Conservation (phyloP, 805 yeast genomes). For the Starmerella bombi region DNA sequence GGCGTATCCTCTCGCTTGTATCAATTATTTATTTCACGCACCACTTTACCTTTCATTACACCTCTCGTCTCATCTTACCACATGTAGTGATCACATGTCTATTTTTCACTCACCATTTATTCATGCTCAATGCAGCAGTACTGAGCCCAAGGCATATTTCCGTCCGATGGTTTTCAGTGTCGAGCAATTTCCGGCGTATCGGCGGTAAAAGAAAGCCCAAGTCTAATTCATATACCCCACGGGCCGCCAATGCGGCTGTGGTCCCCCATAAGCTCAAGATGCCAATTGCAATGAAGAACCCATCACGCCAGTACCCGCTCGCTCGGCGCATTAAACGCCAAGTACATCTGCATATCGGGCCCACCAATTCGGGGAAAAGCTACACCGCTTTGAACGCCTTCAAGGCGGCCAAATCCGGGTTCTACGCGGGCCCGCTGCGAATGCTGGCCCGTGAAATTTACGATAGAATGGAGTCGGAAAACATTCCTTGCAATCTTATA, state of each 20-base stretch:
- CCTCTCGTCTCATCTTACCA: too few relatives aligned
- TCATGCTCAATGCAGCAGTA: too few relatives aligned
- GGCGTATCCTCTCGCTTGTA: too few relatives aligned
- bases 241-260: too few relatives aligned
- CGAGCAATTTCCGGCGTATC: background rate
- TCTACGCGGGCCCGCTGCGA: constrained; percentile 89
- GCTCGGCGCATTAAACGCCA: constrained; percentile 71
- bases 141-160: too few relatives aligned
- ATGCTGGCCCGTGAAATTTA: constrained; percentile 82
- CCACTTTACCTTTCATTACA: too few relatives aligned
- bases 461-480: constrained; percentile 58
- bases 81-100: too few relatives aligned
- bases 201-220: background rate
- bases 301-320: constrained; percentile 70
- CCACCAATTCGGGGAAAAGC: constrained; percentile 94
- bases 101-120: too few relatives aligned
- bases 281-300: constrained; percentile 37
- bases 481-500: constrained; percentile 61
- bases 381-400: constrained; percentile 63
- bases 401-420: constrained; percentile 56
- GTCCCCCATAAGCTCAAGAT: background rate
- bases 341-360: constrained; percentile 89
- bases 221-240: background rate
- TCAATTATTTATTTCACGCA: too few relatives aligned
- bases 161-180: background rate